Base-by-base conservation (phyloP, 768 basidiomycete species). In the Neoboletus magnificus region DNA sequence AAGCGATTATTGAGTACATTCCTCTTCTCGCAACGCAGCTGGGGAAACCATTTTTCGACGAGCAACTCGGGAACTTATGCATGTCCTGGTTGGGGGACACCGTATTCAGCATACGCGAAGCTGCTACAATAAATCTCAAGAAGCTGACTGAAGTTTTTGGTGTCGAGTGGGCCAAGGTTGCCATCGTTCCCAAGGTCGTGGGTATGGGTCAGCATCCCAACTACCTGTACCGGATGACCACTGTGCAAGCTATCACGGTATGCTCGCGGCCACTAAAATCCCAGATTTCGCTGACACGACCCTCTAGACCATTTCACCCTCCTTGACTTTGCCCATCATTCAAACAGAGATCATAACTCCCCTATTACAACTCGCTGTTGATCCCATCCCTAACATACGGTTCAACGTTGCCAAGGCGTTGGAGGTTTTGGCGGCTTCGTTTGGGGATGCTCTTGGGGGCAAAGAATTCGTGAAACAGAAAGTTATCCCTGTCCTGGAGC, bases 71-170 rank as follows among this genome's bases (percentile, higher is more conserved):
- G 27, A 93, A 91, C 66, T 79, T 99, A 29, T 99, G 97, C 79
- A 97, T 99, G 95, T 92, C 91, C 9, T 99, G 97, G 97, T 73
- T 99, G 59, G 95, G 95, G 9, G 97, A 99, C 72, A 97, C 91
- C 33, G 97, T 99, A 18, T 99, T 89, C 77, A 95, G 93, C 70
- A 99, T 99, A 70, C 86, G 97, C 43, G 97, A 99, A 71, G 89
- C 96, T n/a, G 97, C 97, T 1, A 98, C 93, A 0, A 83, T 91
- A 71, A 99, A 99, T 72, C 77, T 99, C 62, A 93, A 93, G 78
- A 97, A 95, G 69, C 76, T 99, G 66, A 96, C 96, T 16, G 96
- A 98, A 64, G 96, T 98, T 15, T 99, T 99, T 63, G 97, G 97
- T 43, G 93, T 97, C 25, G 95, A 98, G 8, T 99, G 97, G 97